These are phyloP conservation scores for Cryoendolithus antarcticus DNA, from an alignment of 2,329 filamentous ascomycete species.

Conservation along the genomic window DNA sequence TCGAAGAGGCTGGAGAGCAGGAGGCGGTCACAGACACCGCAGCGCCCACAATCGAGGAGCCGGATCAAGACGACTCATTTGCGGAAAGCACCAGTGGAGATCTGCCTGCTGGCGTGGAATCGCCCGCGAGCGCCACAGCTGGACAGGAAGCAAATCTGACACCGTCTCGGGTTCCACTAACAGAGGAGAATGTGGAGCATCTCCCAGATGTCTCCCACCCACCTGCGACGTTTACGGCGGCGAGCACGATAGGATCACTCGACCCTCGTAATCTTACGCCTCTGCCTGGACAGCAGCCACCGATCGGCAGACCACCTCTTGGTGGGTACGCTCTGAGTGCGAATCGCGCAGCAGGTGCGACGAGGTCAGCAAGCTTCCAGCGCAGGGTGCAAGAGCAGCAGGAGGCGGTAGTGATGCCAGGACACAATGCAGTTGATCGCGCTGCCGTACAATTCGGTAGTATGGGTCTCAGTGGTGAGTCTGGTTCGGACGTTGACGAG, in stretches of 20 bases:
- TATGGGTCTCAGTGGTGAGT: conserved; percentile 74
- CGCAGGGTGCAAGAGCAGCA: conserved; percentile 86
- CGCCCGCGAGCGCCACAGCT: conserved; percentile 2
- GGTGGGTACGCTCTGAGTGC: conserved; percentile 72
- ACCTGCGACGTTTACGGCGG: conserved; percentile 66
- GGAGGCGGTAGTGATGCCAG: conserved; percentile 96
- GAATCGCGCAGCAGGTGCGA: conserved; percentile 57
- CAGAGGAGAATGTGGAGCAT: conserved; percentile 84
- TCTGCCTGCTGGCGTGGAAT: not conserved
- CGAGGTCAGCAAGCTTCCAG: conserved; percentile 68
- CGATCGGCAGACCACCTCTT: conserved; percentile 46
- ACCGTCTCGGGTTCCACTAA: conserved; percentile 71
- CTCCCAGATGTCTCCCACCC: conserved; percentile 71
- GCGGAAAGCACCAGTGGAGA: too few species aligned
- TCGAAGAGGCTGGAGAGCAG: too few species aligned
- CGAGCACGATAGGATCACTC: conserved; percentile 82
- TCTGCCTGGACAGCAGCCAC: conserved; percentile 44
- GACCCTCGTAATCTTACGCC: conserved; percentile 62
- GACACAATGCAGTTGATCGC: conserved; percentile 86
- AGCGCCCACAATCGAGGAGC: too few species aligned
- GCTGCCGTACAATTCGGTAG: conserved; percentile 93
- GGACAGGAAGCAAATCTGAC: conserved; percentile 31
- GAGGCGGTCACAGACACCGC: too few species aligned
- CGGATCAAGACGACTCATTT: too few species aligned
- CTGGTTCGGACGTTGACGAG: conserved; percentile 71